Conservation (phyloP, 2,329 filamentous ascomycete species). For the Monosporascus sp. region DNA sequence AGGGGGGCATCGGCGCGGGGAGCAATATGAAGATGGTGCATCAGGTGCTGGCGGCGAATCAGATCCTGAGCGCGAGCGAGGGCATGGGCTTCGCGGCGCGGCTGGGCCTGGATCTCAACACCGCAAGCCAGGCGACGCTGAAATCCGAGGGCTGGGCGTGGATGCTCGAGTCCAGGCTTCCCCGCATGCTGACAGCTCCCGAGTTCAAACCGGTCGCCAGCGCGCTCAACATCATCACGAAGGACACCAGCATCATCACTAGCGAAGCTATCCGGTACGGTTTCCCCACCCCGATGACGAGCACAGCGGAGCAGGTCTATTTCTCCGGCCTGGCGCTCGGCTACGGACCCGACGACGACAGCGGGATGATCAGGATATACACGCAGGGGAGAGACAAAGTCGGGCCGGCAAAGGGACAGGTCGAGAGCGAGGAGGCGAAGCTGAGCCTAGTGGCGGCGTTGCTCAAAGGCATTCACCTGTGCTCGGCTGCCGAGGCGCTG, state of each 20-base stretch:
- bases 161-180: conserved; percentile 57
- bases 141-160: conserved; percentile 48
- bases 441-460: conserved; percentile 32
- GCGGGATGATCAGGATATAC: conserved; percentile 37
- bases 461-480: conserved; percentile 38
- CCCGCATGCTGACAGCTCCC: conserved; percentile 44
- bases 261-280: conserved; percentile 51
- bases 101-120: conserved; percentile 44
- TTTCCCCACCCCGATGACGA: conserved; percentile 57
- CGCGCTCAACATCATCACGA: conserved; percentile 54
- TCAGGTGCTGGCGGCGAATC: conserved; percentile 57
- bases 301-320: conserved; percentile 60
- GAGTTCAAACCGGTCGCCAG: conserved; percentile 51
- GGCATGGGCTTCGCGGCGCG: conserved; percentile 54
- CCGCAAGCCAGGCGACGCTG: conserved; percentile 38
- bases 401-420: conserved; percentile 21
- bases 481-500: conserved; percentile 36
- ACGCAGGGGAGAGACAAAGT: conserved; percentile 30
- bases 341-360: conserved; percentile 41
- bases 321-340: conserved; percentile 54
- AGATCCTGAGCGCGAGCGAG: conserved; percentile 56
- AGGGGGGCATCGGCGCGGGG: conserved; percentile 53
- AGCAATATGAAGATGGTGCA: conserved; percentile 61
- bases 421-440: conserved; percentile 29
- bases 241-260: conserved; percentile 62